phyloP scores from a whole-genome alignment of 306 rosid genomes.

The Luffa acutangula region DNA sequence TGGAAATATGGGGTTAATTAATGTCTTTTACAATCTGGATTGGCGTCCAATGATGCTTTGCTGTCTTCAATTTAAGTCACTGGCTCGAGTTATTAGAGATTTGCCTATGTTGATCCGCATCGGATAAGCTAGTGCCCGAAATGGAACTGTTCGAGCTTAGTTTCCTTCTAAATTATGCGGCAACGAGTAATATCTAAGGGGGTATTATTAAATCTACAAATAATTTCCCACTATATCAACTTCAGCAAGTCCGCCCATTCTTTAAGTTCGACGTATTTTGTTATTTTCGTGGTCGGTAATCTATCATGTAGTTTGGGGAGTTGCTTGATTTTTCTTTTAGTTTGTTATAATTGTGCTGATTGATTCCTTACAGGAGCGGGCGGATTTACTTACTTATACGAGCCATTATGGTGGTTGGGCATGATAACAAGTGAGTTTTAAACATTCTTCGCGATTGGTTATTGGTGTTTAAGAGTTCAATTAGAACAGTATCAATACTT shows the following conservation, averaged over 20 bases:
- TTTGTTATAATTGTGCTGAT: neutral
- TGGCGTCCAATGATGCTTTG: neutral
- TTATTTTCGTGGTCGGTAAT: neutral
- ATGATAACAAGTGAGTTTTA: constrained; percentile 70
- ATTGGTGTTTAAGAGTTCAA: neutral
- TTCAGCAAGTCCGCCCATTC: neutral
- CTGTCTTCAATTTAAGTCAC: neutral
- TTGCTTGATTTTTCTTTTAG: neutral
- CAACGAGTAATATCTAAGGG: neutral
- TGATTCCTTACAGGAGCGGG: constrained; percentile 38
- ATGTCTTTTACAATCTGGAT: neutral
- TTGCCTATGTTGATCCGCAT: neutral
- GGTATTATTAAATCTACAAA: neutral
- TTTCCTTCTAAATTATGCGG: neutral
- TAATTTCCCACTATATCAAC: neutral
- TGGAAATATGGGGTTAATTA: neutral
- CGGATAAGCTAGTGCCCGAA: neutral
- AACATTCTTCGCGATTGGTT: neutral
- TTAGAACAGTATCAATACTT: neutral
- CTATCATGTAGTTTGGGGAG: neutral
- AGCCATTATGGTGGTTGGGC: constrained; percentile 89
- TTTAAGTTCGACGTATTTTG: neutral
- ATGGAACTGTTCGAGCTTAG: neutral
- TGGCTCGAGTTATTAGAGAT: neutral
- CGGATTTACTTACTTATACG: constrained; percentile 72